These are phyloP conservation scores for Sporobolomyces phaffii DNA, from an alignment of 768 basidiomycete genomes.

Conservation along the genomic window DNA sequence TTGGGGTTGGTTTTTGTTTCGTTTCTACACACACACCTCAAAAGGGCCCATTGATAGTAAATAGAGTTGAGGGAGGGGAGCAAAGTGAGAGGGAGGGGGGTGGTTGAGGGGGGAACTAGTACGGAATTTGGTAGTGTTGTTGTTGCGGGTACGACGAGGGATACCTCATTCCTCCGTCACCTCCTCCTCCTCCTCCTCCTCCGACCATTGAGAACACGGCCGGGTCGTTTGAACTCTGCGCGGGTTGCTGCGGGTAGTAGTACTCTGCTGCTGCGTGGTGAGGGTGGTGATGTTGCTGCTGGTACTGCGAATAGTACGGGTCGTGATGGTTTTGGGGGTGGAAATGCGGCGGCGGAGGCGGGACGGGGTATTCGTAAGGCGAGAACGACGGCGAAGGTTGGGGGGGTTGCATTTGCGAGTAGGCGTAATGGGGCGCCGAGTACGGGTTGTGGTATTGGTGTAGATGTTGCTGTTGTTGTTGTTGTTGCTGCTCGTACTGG, in stretches of 20 bases:
- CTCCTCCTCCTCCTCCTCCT: too few species aligned
- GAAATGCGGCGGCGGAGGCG: neutral
- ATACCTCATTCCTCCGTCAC: too few species aligned
- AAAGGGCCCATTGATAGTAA: too few species aligned
- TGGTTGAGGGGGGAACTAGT: too few species aligned
- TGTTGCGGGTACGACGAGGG: neutral
- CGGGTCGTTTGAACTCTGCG: too few species aligned
- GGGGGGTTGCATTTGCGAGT: conserved; percentile 6
- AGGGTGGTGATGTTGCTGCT: conserved; percentile 10
- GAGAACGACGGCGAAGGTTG: neutral
- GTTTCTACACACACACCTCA: too few species aligned
- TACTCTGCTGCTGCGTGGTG: too few species aligned
- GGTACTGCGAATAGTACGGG: neutral
- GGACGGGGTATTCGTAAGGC: neutral
- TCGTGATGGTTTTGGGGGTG: neutral
- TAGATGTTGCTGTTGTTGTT: too few species aligned
- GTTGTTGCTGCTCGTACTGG: neutral
- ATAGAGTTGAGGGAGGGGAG: too few species aligned
- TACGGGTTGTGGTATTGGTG: neutral
- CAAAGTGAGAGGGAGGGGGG: neutral
- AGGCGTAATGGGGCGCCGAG: neutral
- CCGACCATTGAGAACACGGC: too few species aligned
- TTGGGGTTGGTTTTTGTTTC: too few species aligned
- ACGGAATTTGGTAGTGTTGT: neutral
- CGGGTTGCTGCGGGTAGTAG: too few species aligned